Base-by-base conservation (phyloP, 2,329 filamentous ascomycete genomes). In the Rasamsonia emersonii region DNA sequence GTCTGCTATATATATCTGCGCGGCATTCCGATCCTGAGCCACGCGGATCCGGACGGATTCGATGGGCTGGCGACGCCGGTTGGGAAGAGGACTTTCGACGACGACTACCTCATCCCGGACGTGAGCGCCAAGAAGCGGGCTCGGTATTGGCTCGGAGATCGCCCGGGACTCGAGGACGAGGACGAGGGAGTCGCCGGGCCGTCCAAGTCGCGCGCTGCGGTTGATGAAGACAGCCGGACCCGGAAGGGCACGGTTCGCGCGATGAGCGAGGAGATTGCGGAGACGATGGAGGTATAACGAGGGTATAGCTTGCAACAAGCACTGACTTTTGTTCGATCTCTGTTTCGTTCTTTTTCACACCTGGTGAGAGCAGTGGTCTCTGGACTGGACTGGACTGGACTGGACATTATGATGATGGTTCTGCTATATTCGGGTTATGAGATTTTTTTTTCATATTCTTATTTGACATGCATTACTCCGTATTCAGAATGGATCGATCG, bases 1-100 rank as follows among this genome's bases (percentile, higher is more conserved):
- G 89, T 98, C 11, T 88, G 86, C 39, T 98, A 98, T 56, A 66
- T 98, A 27, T 93, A 95, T 51, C 75, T 95, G 27, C 81, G 89
- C 39, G 88, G 85, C n/a, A 76, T 95, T 27, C 66, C 64, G n/a
- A 64, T 65, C 5, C 52, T 89, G 76, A 37, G 80, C 81, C 45
- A 78, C 82, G 50, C 82, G 68, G 42, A 77, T 70, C 54, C 81
- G 71, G 25, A 67, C 31, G 53, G 51, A 24, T 57, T 66, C 19
- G 27, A 67, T 35, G 54, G 53, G 20, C 55, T 67, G 11, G 53
- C 50, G 11, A 58, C 65, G 1, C 61, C 64, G 14, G 51, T 60
- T 11, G 53, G 57, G 3, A 70, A 70, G 40, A 54, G 64, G 32
- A 58, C 56, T 15, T 64, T 67, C 27, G 64, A 68, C 18, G 65